Evolutionary conservation across 176 grass and related monocot genomes (phyloP).

Genomic region (Zoysia japonica): DNA sequence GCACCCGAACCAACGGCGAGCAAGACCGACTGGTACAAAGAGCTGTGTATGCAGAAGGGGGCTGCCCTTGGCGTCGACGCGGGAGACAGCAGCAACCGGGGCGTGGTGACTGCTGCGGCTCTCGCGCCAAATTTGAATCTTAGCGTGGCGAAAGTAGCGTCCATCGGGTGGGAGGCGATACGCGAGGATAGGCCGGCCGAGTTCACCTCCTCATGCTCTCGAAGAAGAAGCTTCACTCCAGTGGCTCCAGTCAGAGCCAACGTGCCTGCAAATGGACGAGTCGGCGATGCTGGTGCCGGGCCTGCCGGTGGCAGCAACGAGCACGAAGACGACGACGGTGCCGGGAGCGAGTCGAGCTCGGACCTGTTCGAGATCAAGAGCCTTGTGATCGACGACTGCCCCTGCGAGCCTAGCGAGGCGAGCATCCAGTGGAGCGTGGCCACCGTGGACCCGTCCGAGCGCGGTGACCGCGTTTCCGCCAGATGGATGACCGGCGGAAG

Average conservation of each 20-base stretch:
- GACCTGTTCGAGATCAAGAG: constrained; percentile 98
- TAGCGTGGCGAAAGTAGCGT: constrained; percentile 37
- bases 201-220: constrained; percentile 7
- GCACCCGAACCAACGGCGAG: background rate
- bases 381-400: constrained; percentile 56
- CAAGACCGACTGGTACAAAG: constrained; percentile 42
- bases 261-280: background rate
- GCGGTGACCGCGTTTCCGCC: background rate
- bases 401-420: constrained; percentile 82
- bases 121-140: constrained; percentile 36
- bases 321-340: constrained; percentile 18
- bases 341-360: constrained; percentile 87
- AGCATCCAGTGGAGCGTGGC: constrained; percentile 90
- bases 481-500: background rate
- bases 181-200: constrained; percentile 16
- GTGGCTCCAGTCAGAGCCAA: constrained; percentile 36
- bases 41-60: constrained; percentile 58
- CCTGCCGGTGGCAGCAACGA: background rate
- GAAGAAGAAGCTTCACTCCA: constrained; percentile 25
- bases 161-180: constrained; percentile 29
- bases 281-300: background rate
- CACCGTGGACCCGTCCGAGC: constrained; percentile 58
- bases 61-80: constrained; percentile 31
- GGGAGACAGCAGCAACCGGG: constrained; percentile 4
- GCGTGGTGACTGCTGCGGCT: constrained; percentile 6